Conservation (phyloP, 345 rosid species). For the Acer campestre region DNA sequence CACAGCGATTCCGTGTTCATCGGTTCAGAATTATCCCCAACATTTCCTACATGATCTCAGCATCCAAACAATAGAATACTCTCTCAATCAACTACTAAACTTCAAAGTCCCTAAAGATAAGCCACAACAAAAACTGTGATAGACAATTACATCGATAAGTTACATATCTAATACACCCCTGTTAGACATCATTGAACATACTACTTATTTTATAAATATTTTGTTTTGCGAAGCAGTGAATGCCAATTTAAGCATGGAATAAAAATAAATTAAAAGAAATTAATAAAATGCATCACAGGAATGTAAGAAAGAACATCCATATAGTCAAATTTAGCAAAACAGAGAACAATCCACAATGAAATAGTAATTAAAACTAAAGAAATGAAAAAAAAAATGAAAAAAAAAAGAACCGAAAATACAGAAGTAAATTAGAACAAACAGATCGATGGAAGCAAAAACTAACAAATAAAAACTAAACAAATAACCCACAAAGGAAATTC, state of each 20-base stretch:
- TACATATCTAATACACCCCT: neutral
- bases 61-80: neutral
- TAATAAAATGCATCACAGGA: neutral
- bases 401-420: neutral
- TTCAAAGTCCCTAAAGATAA: neutral
- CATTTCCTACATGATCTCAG: neutral
- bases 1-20: too few relatives aligned
- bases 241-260: neutral
- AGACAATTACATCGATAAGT: neutral
- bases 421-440: neutral
- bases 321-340: neutral
- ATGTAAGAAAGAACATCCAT: neutral
- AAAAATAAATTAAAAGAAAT: too few relatives aligned
- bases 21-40: too few relatives aligned
- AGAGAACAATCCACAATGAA: neutral
- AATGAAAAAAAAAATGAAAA: neutral
- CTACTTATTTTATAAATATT: neutral
- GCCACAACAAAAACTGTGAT: neutral
- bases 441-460: neutral
- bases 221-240: neutral
- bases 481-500: constrained; percentile 4
- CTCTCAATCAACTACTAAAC: neutral
- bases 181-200: neutral
- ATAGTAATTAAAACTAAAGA: neutral
- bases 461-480: neutral